Evolutionary conservation across 73 alveolate genomes (phyloP).

Genomic region (Paramecium sonneborni): DNA sequence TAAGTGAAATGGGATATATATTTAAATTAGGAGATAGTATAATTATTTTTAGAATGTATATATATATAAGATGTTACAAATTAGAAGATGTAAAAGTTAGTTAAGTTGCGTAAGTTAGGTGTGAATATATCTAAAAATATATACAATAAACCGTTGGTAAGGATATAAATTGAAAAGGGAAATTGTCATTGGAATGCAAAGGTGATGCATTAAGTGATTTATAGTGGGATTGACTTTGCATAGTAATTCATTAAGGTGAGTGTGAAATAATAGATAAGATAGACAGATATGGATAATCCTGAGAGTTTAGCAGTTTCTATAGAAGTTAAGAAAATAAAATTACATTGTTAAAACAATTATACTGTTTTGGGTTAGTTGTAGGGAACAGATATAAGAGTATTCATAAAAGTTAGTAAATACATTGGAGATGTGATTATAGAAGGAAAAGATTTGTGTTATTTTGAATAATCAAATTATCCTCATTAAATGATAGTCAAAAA

Average conservation of each 20-base stretch:
- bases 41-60: neutral
- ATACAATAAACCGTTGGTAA: neutral
- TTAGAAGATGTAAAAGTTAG: neutral
- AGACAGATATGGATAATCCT: neutral
- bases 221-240: neutral
- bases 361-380: neutral
- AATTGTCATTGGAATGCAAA: neutral
- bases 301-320: neutral
- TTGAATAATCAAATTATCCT: slow-evolving; percentile 21
- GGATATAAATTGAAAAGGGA: neutral
- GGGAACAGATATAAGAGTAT: neutral
- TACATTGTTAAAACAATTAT: neutral
- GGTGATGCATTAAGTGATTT: neutral
- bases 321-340: neutral
- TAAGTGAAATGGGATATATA: neutral
- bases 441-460: neutral
- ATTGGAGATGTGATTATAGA: neutral
- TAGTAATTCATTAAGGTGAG: neutral
- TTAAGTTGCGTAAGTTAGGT: neutral
- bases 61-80: neutral
- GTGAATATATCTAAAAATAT: neutral
- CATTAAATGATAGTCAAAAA: neutral
- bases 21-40: neutral
- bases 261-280: neutral
- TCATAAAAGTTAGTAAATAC: neutral